These are phyloP conservation scores for Phaseolus coccineus DNA, from an alignment of 331 rosid genomes.

Conservation along the genomic window DNA sequence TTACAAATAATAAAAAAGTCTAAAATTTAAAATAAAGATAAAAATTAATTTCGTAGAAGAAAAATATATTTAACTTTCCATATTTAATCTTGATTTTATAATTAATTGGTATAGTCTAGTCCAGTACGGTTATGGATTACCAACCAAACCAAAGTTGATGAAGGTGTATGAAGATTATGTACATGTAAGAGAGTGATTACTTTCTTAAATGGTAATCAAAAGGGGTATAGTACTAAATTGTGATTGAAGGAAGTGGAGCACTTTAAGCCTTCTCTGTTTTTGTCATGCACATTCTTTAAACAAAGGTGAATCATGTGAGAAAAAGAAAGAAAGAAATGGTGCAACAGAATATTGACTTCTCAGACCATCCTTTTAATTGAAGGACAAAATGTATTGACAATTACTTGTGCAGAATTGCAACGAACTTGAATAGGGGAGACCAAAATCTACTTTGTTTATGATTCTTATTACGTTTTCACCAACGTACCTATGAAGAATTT, in stretches of 20 bases:
- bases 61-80: no score
- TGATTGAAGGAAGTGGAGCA: conserved; percentile 40
- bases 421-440: background rate
- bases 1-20: no score
- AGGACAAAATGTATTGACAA: conserved; percentile 29
- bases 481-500: background rate
- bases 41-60: no score
- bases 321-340: conserved; percentile 60
- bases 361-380: conserved; percentile 38
- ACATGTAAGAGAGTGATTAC: background rate
- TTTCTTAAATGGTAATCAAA: conserved; percentile 13
- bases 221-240: conserved; percentile 33
- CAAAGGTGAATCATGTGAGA: conserved; percentile 47
- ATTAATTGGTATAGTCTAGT: no score
- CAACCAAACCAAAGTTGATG: no score
- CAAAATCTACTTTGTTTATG: background rate
- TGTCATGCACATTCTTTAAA: conserved; percentile 37
- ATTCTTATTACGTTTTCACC: background rate
- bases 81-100: no score
- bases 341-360: conserved; percentile 63
- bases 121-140: background rate
- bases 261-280: conserved; percentile 31
- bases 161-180: background rate
- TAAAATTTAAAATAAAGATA: no score
- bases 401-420: background rate